Evolutionary conservation across 148 eudicot species (phyloP).

Genomic region (Pouteria glomerata): DNA sequence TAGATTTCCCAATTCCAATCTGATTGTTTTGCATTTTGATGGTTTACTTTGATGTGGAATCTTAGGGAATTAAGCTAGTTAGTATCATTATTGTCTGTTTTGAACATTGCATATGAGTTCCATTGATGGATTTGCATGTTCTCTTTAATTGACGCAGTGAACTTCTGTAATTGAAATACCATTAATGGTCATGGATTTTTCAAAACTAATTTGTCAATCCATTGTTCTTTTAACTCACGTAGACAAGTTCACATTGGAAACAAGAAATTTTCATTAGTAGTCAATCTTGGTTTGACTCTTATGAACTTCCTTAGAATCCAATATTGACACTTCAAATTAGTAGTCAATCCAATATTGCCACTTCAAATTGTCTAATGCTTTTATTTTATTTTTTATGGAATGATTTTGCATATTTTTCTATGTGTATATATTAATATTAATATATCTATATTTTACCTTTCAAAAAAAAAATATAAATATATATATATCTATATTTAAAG

Average conservation of each 20-base stretch:
- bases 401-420: not conserved
- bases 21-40: not conserved
- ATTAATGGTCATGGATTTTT: too few relatives aligned
- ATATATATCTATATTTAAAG: too few relatives aligned
- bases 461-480: too few relatives aligned
- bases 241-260: not conserved
- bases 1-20: not conserved
- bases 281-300: not conserved
- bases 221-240: too few relatives aligned
- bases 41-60: conserved; percentile 7
- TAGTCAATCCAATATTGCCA: not conserved
- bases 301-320: not conserved
- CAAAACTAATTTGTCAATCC: too few relatives aligned
- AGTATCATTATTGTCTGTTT: not conserved
- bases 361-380: too few relatives aligned
- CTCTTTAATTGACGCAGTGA: not conserved
- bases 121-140: not conserved
- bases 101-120: not conserved
- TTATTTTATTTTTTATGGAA: not conserved
- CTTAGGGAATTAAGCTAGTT: not conserved
- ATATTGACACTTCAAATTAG: not conserved
- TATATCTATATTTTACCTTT: too few relatives aligned
- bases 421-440: too few relatives aligned
- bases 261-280: not conserved
- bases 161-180: not conserved